Conservation (phyloP, 2,329 filamentous ascomycete genomes). For the Pseudonectria foliicola region DNA sequence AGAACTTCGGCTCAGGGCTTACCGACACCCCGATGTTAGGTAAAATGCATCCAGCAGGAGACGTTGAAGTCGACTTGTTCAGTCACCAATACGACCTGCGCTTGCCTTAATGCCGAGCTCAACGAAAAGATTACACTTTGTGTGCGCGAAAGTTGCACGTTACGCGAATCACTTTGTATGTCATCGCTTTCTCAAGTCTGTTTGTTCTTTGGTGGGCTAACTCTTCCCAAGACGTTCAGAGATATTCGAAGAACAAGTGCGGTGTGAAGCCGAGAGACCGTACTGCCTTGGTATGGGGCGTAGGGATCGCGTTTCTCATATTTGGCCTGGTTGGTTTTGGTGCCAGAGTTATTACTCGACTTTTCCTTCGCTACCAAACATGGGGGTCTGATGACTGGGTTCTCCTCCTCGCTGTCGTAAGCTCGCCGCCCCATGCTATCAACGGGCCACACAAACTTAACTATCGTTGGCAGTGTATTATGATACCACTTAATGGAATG, state of each 20-base stretch:
- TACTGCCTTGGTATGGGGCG: slow-evolving; percentile 1
- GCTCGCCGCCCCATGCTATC: background rate
- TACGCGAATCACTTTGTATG: slow-evolving; percentile 19
- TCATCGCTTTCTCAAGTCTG: too few relatives aligned
- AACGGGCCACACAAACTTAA: background rate
- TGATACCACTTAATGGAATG: slow-evolving; percentile 3
- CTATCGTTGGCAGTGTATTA: slow-evolving; percentile 1
- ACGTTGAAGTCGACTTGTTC: slow-evolving; percentile 6
- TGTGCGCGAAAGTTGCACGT: slow-evolving; percentile 11
- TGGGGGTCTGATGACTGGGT: slow-evolving; percentile 9
- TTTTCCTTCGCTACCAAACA: background rate
- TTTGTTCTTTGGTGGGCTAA: background rate
- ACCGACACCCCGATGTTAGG: slow-evolving; percentile 4
- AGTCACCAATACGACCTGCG: slow-evolving; percentile 11
- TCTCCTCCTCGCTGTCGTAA: slow-evolving; percentile 6
- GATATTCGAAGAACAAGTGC: slow-evolving; percentile 4
- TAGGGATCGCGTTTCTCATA: slow-evolving; percentile 5
- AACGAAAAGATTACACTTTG: slow-evolving; percentile 13
- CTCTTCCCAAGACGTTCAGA: slow-evolving; percentile 2
- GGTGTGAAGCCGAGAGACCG: slow-evolving; percentile 4
- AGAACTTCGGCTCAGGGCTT: background rate
- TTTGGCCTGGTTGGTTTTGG: slow-evolving; percentile 2
- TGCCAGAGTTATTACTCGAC: slow-evolving; percentile 2
- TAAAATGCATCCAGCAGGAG: slow-evolving; percentile 12
- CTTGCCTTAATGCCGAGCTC: slow-evolving; percentile 17